A percentile compares a stretch with the other conserved stretches of the same genome.
Conservation (phyloP, 2,329 filamentous ascomycete genomes). For the Aureobasidium uvarum region DNA sequence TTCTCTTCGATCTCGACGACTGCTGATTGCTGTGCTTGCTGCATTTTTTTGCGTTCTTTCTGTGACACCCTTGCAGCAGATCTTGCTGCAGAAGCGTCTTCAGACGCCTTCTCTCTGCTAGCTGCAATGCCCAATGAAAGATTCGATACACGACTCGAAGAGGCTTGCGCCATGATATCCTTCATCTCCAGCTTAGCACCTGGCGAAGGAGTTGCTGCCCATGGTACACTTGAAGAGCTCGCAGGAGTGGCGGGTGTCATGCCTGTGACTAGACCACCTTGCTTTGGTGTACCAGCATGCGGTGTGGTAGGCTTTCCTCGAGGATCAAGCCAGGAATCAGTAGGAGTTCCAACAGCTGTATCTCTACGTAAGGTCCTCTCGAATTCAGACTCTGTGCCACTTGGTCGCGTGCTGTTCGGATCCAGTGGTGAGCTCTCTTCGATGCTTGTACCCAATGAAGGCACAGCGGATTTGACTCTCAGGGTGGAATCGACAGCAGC, state of each 20-base stretch:
- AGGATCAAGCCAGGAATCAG: slow-evolving; percentile 43
- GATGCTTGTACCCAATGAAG: slow-evolving; percentile 26
- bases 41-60: slow-evolving; percentile 83
- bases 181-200: slow-evolving; percentile 69
- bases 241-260: slow-evolving; percentile 14
- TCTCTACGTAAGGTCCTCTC: slow-evolving; percentile 4
- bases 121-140: slow-evolving; percentile 50
- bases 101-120: slow-evolving; percentile 21
- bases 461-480: slow-evolving; percentile 56
- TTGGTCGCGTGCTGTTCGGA: neutral
- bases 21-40: slow-evolving; percentile 59
- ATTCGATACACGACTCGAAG: slow-evolving; percentile 51
- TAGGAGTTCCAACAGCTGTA: slow-evolving; percentile 29
- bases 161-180: slow-evolving; percentile 69
- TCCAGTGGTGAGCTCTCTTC: slow-evolving; percentile 21
- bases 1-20: slow-evolving; percentile 32
- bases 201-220: slow-evolving; percentile 55
- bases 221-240: slow-evolving; percentile 44
- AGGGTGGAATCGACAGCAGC: slow-evolving; percentile 63
- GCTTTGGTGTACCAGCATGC: slow-evolving; percentile 15
- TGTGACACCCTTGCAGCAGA: slow-evolving; percentile 70
- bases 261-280: neutral
- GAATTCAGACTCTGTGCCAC: neutral
- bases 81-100: slow-evolving; percentile 21
- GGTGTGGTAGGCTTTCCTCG: slow-evolving; percentile 42